Evolutionary conservation across 768 basidiomycete genomes (phyloP), one percentile per base, ranked within the genome.

Genomic region (Russula ochroleuca): DNA sequence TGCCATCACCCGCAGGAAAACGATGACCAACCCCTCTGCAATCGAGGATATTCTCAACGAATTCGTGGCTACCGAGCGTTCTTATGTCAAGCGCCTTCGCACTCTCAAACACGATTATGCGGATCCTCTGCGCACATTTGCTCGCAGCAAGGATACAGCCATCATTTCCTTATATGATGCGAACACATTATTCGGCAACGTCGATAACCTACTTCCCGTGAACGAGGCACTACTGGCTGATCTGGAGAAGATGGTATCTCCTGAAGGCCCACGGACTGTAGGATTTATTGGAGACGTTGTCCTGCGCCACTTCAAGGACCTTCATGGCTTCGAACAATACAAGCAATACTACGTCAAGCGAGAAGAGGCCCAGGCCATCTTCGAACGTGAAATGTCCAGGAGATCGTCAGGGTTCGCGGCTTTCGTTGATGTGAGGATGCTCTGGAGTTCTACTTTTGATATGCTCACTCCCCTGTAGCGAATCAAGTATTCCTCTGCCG

Each of bases 161-260:
- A 92, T 99, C 69, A 82, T 99, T 50, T 88, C 90, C 1, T 75
- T 85, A 23, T 98, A 96, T 73, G 91, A 98, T 73, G 95, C 95
- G 38, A 94, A 91, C 67, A 91, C 85, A 1, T 80, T 99, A 25
- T 98, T 99, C 69, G 92, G 92, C 59, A 98, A 99, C 75, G 82
- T 98, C 56, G 95, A 98, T 73, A 86, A 84, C 57, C 81, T 99
- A 23, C 74, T 98, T 3, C 87, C 87, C 1, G 90, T 92, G n/a
- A 94, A 98, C 70, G 89, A 92, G 70, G 85, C 86, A 0, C 95
- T 98, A 72, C 77, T 98, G 41, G 73, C 75, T 1, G 92, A 95
- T 70, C 77, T 99, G 38, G 92, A 95, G 73, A 84, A 81, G 73
- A 88, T 94, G 85, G 66, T 85, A 40, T 78, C 78, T 6, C 83